Evolutionary conservation across 257 asterid species (phyloP).

Genomic region (Marsdenia floribunda): DNA sequence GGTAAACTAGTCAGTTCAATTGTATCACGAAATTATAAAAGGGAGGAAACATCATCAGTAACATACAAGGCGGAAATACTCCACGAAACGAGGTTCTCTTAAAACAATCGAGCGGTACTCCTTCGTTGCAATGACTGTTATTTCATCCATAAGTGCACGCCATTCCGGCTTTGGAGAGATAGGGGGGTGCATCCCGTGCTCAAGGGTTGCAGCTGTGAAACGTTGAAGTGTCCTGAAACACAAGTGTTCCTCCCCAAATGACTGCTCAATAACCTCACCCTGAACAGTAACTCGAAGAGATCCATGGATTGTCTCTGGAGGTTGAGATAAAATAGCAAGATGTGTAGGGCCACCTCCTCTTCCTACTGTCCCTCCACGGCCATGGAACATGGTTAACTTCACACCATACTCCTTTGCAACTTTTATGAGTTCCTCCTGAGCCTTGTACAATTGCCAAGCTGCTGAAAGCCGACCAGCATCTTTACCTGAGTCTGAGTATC

Average conservation of each 20-base stretch:
- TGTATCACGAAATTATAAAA: not conserved
- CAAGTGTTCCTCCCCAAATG: constrained; percentile 50
- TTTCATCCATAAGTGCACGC: constrained; percentile 53
- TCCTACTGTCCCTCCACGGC: constrained; percentile 59
- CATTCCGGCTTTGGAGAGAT: constrained; percentile 51
- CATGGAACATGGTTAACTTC: constrained; percentile 56
- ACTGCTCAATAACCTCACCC: constrained; percentile 54
- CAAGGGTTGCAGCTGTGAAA: constrained; percentile 47
- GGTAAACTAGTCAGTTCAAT: not conserved
- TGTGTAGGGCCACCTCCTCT: constrained; percentile 61
- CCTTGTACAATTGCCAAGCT: constrained; percentile 53
- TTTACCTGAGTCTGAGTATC: constrained; percentile 58
- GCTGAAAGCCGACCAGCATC: constrained; percentile 57
- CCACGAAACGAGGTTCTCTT: constrained; percentile 51
- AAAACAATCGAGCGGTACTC: constrained; percentile 46
- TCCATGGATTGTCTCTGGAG: constrained; percentile 53
- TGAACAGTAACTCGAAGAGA: constrained; percentile 51
- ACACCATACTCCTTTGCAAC: constrained; percentile 44
- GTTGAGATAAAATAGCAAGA: constrained; percentile 59
- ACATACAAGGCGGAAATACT: constrained; percentile 52
- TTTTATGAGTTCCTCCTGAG: constrained; percentile 51
- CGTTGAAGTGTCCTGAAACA: constrained; percentile 58
- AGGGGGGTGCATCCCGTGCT: constrained; percentile 51
- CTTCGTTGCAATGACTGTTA: constrained; percentile 35
- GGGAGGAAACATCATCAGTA: not conserved